Conservation (phyloP, 768 basidiomycete species). For the Lactarius akahatsu region DNA sequence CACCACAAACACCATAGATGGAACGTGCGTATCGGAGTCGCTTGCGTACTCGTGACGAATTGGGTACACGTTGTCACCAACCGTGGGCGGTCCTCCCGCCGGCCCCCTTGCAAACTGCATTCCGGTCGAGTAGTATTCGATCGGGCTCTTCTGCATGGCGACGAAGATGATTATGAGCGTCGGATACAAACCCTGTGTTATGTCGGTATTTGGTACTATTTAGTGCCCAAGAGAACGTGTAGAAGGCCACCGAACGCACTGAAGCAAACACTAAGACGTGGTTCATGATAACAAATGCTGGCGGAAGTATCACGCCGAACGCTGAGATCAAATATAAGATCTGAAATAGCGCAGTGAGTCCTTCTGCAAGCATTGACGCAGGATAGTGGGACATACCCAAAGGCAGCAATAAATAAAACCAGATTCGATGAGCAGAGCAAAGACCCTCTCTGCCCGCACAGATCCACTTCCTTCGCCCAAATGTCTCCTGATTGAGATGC, state of each 20-base stretch:
- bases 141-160: constrained; percentile 22
- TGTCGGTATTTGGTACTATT: neutral
- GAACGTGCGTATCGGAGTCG: constrained; percentile 12
- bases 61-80: neutral
- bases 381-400: constrained; percentile 3
- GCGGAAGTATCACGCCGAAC: constrained; percentile 1
- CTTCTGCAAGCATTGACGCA: neutral
- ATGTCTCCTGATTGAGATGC: neutral
- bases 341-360: neutral
- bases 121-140: constrained; percentile 13
- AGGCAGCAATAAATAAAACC: constrained; percentile 20
- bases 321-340: constrained; percentile 12
- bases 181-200: constrained; percentile 10
- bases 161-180: constrained; percentile 22
- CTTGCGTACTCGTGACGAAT: constrained; percentile 7
- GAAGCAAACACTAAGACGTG: constrained; percentile 6
- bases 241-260: neutral
- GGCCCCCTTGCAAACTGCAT: neutral
- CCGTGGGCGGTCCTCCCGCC: neutral
- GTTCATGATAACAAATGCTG: constrained; percentile 7
- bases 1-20: constrained; percentile 4
- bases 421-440: constrained; percentile 21
- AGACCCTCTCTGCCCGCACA: constrained; percentile 7
- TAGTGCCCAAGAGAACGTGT: neutral
- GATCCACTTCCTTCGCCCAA: constrained; percentile 6